Base-by-base conservation (phyloP, 2,329 filamentous ascomycete species). In the Magnaporthiopsis incrustans region DNA sequence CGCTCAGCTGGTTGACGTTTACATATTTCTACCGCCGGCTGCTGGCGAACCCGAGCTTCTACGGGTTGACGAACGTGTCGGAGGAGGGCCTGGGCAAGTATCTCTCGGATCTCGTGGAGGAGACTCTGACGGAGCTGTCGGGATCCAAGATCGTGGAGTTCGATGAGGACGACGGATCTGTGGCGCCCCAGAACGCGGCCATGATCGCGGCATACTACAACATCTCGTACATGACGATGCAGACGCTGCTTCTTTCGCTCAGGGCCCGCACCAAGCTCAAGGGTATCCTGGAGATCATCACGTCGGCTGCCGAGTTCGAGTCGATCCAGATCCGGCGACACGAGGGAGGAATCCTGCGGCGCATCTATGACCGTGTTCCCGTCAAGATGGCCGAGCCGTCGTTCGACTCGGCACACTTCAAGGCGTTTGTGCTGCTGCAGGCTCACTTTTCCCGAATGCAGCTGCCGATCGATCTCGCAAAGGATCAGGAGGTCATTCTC, bases 181-280 rank as follows among this genome's bases (percentile, higher is more conserved):
- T 98, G 59, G 85, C 90, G 25, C 93, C 95, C 18, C 85, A 97
- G 71, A 98, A 99, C 75, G 90, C 94, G 2, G 95, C 95, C 69
- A 97, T 97, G 91, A 98, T 99, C 72, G 92, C 91, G 12, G 92
- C 95, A 1, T 98, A 99, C 82, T 99, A 99, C 83, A 98, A 97
- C 77, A 97, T 99, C 72, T 97, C 94, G 7, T 98, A 97, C 78
- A 91, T 97, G 75, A 99, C 95, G 3, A 99, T 99, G 93, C 94
- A 99, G 78, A 99, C 95, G 0, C 94, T 99, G 82, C 81, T 99
- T 62, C 82, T 99, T 64, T 99, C 95, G 18, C 83, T 99, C 60
- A 93, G 87, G 64, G 87, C 87, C 57, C 89, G 89, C 69, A 98
- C 93, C 4, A 98, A 97, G 80, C 86, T 99, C 68, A 99, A 99